Evolutionary conservation across 1,139 yeast genomes (phyloP).

Genomic region (Pichia sp.): DNA sequence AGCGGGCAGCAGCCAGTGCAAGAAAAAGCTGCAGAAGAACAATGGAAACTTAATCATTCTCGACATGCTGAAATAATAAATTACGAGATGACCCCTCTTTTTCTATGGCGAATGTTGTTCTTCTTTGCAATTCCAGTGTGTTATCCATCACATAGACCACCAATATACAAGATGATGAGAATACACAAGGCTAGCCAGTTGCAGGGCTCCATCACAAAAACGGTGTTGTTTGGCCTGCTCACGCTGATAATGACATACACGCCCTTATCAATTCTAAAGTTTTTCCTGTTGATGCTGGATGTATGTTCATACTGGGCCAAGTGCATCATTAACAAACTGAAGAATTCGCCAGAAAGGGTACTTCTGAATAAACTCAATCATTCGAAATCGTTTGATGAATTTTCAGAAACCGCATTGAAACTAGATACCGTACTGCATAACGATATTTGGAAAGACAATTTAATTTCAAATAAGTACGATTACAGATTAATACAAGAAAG

Average conservation of each 20-base stretch:
- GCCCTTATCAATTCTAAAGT: constrained; percentile 19
- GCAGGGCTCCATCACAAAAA: constrained; percentile 7
- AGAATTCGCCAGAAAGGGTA: constrained; percentile 31
- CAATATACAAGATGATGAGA: constrained; percentile 8
- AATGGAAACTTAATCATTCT: no score
- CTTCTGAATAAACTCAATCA: constrained; percentile 40
- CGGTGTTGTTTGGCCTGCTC: constrained; percentile 12
- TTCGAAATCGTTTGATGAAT: constrained; percentile 54
- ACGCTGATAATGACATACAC: constrained; percentile 18
- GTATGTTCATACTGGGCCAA: constrained; percentile 20
- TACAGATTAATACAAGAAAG: constrained; percentile 79
- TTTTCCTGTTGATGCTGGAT: constrained; percentile 16
- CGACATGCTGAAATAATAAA: no score
- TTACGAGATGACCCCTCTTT: no score
- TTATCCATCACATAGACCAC: background rate
- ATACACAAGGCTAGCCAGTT: constrained; percentile 8
- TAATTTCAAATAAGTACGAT: constrained; percentile 80
- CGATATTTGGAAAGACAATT: constrained; percentile 84
- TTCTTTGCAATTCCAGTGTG: no score
- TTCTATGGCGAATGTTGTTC: no score
- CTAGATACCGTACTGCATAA: constrained; percentile 68
- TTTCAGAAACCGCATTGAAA: constrained; percentile 57
- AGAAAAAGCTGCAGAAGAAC: no score
- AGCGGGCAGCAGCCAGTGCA: no score
- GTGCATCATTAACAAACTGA: constrained; percentile 33